A percentile compares a stretch with the other conserved stretches of the same genome.
Conservation (phyloP, 2,329 filamentous ascomycete genomes). For the Rutstroemia sp. region DNA sequence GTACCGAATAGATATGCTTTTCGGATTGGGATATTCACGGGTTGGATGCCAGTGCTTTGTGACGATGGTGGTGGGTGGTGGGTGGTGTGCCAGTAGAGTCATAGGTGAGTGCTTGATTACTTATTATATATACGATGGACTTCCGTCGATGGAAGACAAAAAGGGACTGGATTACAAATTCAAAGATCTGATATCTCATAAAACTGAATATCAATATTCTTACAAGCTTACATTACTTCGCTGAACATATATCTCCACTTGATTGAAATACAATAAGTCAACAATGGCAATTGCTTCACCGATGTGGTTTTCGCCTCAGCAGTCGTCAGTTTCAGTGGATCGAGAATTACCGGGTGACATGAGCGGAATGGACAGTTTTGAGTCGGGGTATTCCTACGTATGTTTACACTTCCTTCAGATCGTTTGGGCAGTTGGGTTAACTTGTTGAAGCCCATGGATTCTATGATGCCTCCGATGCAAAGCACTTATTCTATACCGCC, state of each 20-base stretch:
- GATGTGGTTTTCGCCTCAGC: slow-evolving; percentile 3
- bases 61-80: too few species aligned
- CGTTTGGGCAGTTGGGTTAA: not conserved
- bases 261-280: not conserved
- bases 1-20: not conserved
- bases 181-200: not conserved
- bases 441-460: not conserved
- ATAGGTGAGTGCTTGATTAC: slow-evolving; percentile 1
- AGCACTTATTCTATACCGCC: slow-evolving; percentile 4
- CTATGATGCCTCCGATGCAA: not conserved
- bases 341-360: slow-evolving; percentile 2
- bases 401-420: not conserved
- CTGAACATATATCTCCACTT: not conserved
- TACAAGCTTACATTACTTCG: not conserved
- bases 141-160: not conserved
- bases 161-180: not conserved
- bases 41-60: too few species aligned
- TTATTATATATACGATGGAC: slow-evolving; percentile 5
- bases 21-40: not conserved
- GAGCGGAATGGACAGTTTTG: not conserved
- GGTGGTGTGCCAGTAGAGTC: too few species aligned
- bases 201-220: not conserved
- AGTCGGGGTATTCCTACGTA: slow-evolving; percentile 4
- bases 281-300: slow-evolving; percentile 3
- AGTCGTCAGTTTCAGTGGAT: slow-evolving; percentile 2